Base-by-base conservation (phyloP, 208 protist genomes). In the Acanthamoeba rhysodes region DNA sequence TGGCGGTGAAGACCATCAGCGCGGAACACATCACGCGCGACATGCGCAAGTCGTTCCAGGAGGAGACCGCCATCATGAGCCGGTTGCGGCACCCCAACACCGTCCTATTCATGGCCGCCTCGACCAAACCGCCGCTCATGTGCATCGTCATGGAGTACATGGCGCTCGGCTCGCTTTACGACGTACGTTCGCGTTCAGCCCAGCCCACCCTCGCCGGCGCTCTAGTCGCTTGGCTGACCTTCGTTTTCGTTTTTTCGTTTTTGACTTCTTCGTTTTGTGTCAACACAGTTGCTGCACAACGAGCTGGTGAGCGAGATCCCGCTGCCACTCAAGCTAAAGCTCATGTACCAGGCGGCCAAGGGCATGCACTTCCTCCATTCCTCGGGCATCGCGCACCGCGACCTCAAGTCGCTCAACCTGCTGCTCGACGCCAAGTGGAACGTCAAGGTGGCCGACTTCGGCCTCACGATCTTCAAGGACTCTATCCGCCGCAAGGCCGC, bases 311-410 rank as follows among this genome's bases (percentile, higher is more conserved):
- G 18, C 37, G 74, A 84, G 9, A 84, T 84, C 24, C 74, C 74
- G 7, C 41, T 84, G 18, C 74, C 41, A 16, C 74, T 84, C 24
- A 41, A 53, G 37, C 32, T 55, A 4, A 84, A 84, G 74, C 32
- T 84, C 37, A 53, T 53, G 37, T 85, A 90, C 24, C 55, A 90
- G 27, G 57, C 57, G 74, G 84, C 84, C 84, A 90, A 68, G 57
- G 84, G 84, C 27, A 90, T 90, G 84, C 55, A 59, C 84, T 90
- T 90, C 37, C 84, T 90, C 37, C 84, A 90, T 50, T 70, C 55
- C 0, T 70, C 68, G 22, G 57, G 66, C 29, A 41, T 84, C 45
- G 76, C 22, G 14, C 76, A 84, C 18, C 41, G 41, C 45, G 45
- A 84, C 76, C 32, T 84, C 76, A 53, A 53, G 76, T 84, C 45